Conservation (phyloP, 768 basidiomycete species). For the Russula earlei region DNA sequence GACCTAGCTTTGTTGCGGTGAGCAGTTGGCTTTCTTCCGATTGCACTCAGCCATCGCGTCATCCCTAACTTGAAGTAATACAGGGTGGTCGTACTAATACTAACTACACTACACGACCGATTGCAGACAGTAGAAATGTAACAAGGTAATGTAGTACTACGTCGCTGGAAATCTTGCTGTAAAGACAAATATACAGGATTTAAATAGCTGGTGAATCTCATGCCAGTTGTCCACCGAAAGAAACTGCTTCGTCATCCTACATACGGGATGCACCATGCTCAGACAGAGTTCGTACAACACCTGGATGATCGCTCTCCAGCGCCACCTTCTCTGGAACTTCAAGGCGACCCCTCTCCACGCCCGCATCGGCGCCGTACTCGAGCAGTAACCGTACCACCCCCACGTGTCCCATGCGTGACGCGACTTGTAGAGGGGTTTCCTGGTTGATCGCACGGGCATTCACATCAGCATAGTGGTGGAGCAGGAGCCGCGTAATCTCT, state of each 20-base stretch:
- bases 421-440: background rate
- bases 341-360: background rate
- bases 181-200: no score
- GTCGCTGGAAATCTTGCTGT: no score
- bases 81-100: no score
- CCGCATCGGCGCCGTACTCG: background rate
- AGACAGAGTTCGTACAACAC: background rate
- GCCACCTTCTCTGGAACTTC: background rate
- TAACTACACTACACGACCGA: no score
- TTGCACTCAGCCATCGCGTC: no score
- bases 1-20: no score
- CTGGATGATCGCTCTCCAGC: background rate
- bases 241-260: background rate
- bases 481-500: background rate
- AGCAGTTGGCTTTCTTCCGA: no score
- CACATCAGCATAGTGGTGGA: background rate
- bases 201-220: no score
- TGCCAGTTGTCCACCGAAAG: background rate
- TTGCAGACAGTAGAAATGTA: no score
- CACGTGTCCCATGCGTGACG: background rate
- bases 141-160: no score
- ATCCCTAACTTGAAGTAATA: no score
- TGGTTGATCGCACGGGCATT: background rate
- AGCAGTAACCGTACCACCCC: slow-evolving; percentile 1
- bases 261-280: background rate